Percentiles rank a stretch among this genome's conserved stretches.
Conservation (phyloP, 768 basidiomycete species). For the Dictyophora rubrovolvata region DNA sequence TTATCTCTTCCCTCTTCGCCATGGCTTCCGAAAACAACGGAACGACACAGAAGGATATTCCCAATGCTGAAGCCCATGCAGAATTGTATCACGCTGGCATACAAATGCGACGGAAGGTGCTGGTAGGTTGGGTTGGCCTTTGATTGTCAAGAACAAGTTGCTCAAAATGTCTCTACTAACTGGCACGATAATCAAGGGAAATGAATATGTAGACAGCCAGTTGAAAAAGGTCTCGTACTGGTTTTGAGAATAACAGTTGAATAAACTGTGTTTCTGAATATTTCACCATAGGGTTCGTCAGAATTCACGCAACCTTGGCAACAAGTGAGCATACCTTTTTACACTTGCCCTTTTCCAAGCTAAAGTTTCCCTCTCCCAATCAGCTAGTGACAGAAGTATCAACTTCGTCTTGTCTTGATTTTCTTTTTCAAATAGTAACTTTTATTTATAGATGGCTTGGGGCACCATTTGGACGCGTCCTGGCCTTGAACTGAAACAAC, state of each 20-base stretch:
- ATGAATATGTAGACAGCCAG: constrained; percentile 9
- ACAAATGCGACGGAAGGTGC: constrained; percentile 6
- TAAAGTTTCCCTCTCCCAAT: background rate
- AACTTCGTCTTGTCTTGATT: background rate
- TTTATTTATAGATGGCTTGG: constrained; percentile 6
- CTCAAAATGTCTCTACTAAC: background rate
- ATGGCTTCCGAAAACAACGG: constrained; percentile 3
- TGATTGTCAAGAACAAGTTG: background rate
- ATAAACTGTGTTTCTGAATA: background rate
- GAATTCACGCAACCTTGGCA: constrained; percentile 9
- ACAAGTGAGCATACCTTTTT: constrained; percentile 1
- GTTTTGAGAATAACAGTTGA: background rate
- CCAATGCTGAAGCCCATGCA: constrained; percentile 9
- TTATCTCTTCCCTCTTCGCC: background rate
- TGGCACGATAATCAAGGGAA: background rate
- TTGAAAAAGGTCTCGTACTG: constrained; percentile 1
- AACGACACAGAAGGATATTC: constrained; percentile 4
- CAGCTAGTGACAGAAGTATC: constrained; percentile 6
- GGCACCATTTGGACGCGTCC: constrained; percentile 10
- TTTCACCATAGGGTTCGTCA: background rate
- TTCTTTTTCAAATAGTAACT: background rate
- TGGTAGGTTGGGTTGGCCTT: background rate
- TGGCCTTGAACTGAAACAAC: constrained; percentile 10
- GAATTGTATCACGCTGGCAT: constrained; percentile 8
- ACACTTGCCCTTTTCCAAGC: background rate